These are phyloP conservation scores for Zelopaecilomyces penicillatus DNA, from an alignment of 2,329 filamentous ascomycete species.

Conservation along the genomic window DNA sequence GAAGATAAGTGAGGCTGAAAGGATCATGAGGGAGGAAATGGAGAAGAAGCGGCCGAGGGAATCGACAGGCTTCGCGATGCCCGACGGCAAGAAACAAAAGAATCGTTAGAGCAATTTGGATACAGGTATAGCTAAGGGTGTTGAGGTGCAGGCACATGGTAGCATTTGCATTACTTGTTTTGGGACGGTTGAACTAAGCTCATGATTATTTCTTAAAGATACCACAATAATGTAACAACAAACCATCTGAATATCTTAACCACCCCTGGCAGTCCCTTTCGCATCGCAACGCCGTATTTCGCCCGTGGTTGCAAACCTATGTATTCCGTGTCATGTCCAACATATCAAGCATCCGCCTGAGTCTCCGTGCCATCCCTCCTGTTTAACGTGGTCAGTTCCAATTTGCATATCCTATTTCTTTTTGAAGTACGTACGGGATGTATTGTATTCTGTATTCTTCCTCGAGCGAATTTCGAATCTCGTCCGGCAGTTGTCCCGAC, in stretches of 20 bases:
- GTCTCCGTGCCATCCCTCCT: slow-evolving; percentile 50
- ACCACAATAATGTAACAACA: slow-evolving; percentile 7
- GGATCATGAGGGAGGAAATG: slow-evolving; percentile 81
- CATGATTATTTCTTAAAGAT: slow-evolving; percentile 4
- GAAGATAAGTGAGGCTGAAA: slow-evolving; percentile 81
- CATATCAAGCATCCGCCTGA: slow-evolving; percentile 32
- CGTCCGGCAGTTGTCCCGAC: slow-evolving; percentile 66
- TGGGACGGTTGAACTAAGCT: neutral
- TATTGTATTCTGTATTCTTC: slow-evolving; percentile 57
- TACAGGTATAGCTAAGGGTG: too few relatives aligned
- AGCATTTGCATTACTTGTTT: too few relatives aligned
- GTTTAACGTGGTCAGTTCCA: slow-evolving; percentile 5
- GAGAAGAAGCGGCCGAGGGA: slow-evolving; percentile 57
- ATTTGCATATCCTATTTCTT: slow-evolving; percentile 28
- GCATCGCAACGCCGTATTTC: slow-evolving; percentile 24
- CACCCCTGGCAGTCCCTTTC: neutral
- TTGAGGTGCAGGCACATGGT: too few relatives aligned
- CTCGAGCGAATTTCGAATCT: slow-evolving; percentile 51
- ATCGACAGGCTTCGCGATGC: slow-evolving; percentile 35
- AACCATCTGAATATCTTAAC: neutral
- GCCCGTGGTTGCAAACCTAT: slow-evolving; percentile 16
- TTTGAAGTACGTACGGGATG: slow-evolving; percentile 51
- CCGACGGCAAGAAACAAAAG: slow-evolving; percentile 45
- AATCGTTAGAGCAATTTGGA: slow-evolving; percentile 14
- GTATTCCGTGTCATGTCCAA: neutral